Conservation (phyloP, 2,329 filamentous ascomycete species). For the Metarhizium anisopliae region DNA sequence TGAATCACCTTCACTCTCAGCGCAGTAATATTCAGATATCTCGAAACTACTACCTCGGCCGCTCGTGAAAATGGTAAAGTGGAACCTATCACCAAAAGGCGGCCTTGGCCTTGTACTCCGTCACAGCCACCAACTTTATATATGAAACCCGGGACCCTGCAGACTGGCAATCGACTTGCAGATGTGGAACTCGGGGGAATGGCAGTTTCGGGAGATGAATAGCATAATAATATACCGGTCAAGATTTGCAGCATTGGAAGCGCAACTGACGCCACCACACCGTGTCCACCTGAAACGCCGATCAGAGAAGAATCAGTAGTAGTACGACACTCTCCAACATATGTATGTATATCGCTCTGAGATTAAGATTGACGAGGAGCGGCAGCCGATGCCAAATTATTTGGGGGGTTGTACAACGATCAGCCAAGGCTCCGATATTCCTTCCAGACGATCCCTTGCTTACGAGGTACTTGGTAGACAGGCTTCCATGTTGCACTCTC, state of each 20-base stretch:
- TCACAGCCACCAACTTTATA: neutral
- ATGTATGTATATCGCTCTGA: neutral
- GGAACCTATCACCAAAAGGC: too few species aligned
- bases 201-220: neutral
- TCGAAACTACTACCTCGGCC: constrained; percentile 6
- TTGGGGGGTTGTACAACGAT: neutral
- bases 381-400: neutral
- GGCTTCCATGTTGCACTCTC: too few species aligned
- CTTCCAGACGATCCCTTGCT: too few species aligned
- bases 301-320: neutral
- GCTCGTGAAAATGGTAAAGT: neutral
- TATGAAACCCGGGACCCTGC: neutral
- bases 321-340: neutral
- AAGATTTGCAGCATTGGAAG: neutral
- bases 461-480: too few species aligned
- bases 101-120: neutral
- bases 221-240: neutral
- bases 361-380: neutral
- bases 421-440: too few species aligned
- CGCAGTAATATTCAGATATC: neutral
- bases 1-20: neutral
- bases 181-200: neutral
- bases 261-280: neutral
- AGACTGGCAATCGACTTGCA: neutral
- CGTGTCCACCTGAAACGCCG: neutral